Base-by-base conservation (phyloP, 805 yeast genomes). In the Cyberlindnera amylophila region DNA sequence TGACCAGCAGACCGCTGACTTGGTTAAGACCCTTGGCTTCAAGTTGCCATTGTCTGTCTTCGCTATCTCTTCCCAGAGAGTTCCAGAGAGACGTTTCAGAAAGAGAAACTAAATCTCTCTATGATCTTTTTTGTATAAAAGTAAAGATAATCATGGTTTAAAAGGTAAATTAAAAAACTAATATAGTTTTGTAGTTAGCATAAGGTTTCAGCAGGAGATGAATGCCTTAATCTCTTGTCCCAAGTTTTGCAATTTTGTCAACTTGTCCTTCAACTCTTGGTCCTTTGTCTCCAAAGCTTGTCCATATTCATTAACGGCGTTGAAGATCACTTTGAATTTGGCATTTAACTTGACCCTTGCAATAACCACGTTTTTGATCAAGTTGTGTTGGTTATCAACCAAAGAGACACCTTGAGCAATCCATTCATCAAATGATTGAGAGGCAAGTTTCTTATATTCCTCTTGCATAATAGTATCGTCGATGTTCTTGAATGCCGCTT, bases 1-100 rank as follows among this genome's bases (percentile, higher is more conserved):
- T 70, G 99, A 91, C 75, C 78, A 86, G 70, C 96, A 89, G 77
- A 91, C 98, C 66, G 88, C 88, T 69, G 93, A 86, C 69, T 81
- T 91, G 75, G 89, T 91, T 67, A 87, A 89, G 79, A 69, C 91
- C 62, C 81, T 91, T 68, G 98, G 98, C 69, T 83, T 86, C 82
- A 78, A 79, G 66, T 73, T 88, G 65, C 95, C 96, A 71, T 72
- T 86, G 67, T 81, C 82, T 67, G 89, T 89, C 66, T 81, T 83
- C 69, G 74, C 86, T 63, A 86, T 88, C 66, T 84, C 95, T 70
- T 75, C 93, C 68, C 88, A 85, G 77, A 86, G 95, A 79, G 80
- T 79, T 62, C 75, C 80, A 72, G 80, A 75, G 61, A 85, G 91
- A 83, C 85, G 96, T 79, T 86, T 75, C 84, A 84, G 88, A 74